Conservation (phyloP, 2,329 filamentous ascomycete genomes). For the Bertia moriformis region DNA sequence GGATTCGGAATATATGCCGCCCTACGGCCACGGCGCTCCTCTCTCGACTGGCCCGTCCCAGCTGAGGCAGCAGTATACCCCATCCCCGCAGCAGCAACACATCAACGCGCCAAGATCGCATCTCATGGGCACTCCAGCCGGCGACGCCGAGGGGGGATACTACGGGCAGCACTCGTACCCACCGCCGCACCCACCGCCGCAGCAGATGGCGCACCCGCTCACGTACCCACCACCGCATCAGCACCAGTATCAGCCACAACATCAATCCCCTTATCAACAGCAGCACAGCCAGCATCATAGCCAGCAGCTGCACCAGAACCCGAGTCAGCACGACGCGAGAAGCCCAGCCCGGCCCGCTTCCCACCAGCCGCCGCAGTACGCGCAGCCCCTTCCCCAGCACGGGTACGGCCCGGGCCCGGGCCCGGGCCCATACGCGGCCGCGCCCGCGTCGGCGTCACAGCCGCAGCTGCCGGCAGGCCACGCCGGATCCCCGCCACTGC, state of each 20-base stretch:
- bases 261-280: too few relatives aligned
- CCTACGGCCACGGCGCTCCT: not conserved
- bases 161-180: not conserved
- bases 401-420: too few relatives aligned
- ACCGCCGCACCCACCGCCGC: not conserved
- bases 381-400: not conserved
- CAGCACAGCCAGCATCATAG: too few relatives aligned
- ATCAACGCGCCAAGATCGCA: too few relatives aligned
- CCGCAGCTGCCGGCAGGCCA: not conserved
- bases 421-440: too few relatives aligned
- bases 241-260: too few relatives aligned
- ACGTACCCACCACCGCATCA: too few relatives aligned
- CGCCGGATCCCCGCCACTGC: not conserved
- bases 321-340: not conserved
- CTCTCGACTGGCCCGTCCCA: too few relatives aligned
- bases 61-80: too few relatives aligned
- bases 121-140: not conserved
- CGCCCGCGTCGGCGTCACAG: not conserved
- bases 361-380: not conserved
- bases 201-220: too few relatives aligned
- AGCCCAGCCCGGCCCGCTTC: not conserved
- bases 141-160: not conserved
- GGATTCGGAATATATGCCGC: not conserved
- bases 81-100: not conserved
- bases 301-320: too few relatives aligned